Base-by-base conservation (phyloP, 2,329 filamentous ascomycete species). In the Hypoxylon sp. region DNA sequence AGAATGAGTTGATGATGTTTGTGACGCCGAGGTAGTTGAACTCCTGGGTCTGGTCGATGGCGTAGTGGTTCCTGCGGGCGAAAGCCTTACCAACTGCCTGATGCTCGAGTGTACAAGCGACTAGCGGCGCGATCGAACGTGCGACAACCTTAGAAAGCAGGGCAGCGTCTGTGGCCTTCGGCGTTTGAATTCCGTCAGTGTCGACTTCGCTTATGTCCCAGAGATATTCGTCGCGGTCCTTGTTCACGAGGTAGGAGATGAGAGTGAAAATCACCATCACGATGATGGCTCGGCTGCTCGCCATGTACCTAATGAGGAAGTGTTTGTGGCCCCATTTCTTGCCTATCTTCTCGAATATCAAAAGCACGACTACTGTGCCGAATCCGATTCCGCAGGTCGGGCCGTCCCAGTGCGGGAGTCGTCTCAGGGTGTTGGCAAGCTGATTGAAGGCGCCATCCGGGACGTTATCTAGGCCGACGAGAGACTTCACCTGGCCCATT, bases 31-130 rank as follows among this genome's bases (percentile, higher is more conserved):
- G 81, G 64, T 86, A 88, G 54, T 83, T 83, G 1, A 89, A 79
- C 62, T 89, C 87, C 68, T 89, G 86, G 10, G 83, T 86, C 62
- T 86, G 81, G 61, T 89, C 85, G 35, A 85, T 83, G 6, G 79
- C 77, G 67, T 89, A 89, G 65, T 82, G 79, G 70, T 88, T 87
- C 59, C 80, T 79, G 8, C 85, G 77, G 1, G 80, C 83, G 63
- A 89, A 89, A 0, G 83, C 84, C 47, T 86, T 85, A 13, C 82
- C 86, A 38, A 89, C 86, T 8, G 85, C 85, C 3, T 87, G 79
- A 63, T 89, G 86, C 63, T 89, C 86, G 20, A 88, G 79, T 0
- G 83, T 76, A 2, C 82, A 82, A 10, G 83, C 85, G 37, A 88
- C 79, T 60, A 88, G 84, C 1, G 86, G 83, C 0, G 85, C 84